These are phyloP conservation scores for Solanum clarkiae DNA, from an alignment of 257 asterid species.

Conservation along the genomic window DNA sequence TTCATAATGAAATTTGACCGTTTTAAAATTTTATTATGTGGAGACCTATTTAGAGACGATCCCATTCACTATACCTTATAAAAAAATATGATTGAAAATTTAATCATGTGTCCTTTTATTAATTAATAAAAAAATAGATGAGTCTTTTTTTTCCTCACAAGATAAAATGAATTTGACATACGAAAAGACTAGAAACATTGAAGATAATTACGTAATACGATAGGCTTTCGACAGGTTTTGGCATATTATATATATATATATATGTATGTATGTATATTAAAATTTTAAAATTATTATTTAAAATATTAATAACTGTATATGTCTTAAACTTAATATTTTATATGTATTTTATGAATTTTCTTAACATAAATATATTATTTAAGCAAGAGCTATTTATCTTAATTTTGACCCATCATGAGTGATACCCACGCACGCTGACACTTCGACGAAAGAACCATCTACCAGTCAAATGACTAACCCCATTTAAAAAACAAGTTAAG, in stretches of 20 bases:
- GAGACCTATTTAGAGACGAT: too few species aligned
- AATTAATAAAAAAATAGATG: neutral
- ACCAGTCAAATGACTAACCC: too few species aligned
- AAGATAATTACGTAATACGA: neutral
- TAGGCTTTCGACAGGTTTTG: neutral
- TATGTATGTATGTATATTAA: neutral
- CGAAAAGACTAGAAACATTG: neutral
- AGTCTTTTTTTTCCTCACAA: neutral
- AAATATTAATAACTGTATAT: neutral
- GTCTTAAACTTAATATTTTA: neutral
- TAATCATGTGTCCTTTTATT: neutral
- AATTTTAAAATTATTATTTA: neutral
- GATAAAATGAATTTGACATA: neutral
- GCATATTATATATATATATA: neutral
- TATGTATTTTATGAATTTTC: too few species aligned
- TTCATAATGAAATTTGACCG: too few species aligned
- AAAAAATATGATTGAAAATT: neutral
- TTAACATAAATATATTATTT: too few species aligned
- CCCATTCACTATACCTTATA: too few species aligned
- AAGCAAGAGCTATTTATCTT: neutral
- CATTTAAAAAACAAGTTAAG: too few species aligned
- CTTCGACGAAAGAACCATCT: too few species aligned
- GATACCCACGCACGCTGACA: too few species aligned
- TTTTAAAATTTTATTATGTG: too few species aligned
- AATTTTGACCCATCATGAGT: too few species aligned